A percentile compares a stretch with the other conserved stretches of the same genome.
These are phyloP conservation scores for Tulasnella sp. DNA, from an alignment of 768 basidiomycete species.

Conservation along the genomic window DNA sequence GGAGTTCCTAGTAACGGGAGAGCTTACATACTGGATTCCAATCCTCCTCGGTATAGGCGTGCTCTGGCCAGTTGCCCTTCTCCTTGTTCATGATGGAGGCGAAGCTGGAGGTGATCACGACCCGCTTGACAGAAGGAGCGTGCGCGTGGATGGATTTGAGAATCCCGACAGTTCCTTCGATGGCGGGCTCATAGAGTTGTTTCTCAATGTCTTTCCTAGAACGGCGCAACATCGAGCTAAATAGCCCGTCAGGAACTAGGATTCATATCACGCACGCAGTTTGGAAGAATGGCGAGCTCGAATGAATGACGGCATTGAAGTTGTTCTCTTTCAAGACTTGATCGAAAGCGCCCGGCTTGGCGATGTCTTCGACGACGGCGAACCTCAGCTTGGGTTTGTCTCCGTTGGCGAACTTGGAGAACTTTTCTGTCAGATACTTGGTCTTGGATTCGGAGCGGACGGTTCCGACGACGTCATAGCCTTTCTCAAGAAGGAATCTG, in stretches of 20 bases:
- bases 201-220: not conserved
- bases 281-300: conserved; percentile 2
- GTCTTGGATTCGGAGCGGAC: conserved; percentile 2
- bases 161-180: conserved; percentile 18
- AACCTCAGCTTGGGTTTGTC: not conserved
- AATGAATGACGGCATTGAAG: conserved; percentile 11
- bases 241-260: too few relatives aligned
- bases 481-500: conserved; percentile 39
- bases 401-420: not conserved
- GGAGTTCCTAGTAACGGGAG: not conserved
- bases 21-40: conserved; percentile 14
- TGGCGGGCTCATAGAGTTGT: conserved; percentile 18
- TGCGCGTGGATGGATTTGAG: conserved; percentile 14
- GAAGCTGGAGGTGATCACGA: conserved; percentile 22
- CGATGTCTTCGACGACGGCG: conserved; percentile 9
- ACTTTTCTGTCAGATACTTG: conserved; percentile 19
- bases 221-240: not conserved
- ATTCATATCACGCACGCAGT: not conserved
- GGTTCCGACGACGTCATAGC: conserved; percentile 4
- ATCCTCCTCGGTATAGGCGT: conserved; percentile 17
- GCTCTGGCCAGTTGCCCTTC: conserved; percentile 7
- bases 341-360: conserved; percentile 3
- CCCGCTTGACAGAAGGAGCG: conserved; percentile 19
- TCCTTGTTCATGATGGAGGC: conserved; percentile 16
- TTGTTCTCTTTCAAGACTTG: not conserved